Base-by-base conservation (phyloP, 257 asterid genomes). In the Thymus mandschuricus region DNA sequence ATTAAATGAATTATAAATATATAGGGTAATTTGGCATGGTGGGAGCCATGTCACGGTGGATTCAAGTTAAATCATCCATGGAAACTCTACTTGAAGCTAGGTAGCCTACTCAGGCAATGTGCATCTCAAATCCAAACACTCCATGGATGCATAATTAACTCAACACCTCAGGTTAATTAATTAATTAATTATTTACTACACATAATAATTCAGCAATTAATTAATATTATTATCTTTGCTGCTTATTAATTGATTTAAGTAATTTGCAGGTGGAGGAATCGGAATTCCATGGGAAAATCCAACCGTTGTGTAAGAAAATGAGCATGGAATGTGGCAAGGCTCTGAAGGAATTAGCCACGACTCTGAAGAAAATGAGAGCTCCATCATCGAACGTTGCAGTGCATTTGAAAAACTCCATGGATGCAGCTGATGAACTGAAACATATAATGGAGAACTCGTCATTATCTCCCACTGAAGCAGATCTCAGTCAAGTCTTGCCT, bases 21-120 rank as follows among this genome's bases (percentile, higher is more conserved):
- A 8, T 8, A 90, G 97, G 96, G 92, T 49, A 90, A 85, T 72
- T 80, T 80, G 54, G 96, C 96, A 1, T 80, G 94, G 92, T 88
- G 96, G 97, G 96, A 90, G 64, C 89, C 93, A 5, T 48, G 81
- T 10, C 96, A 86, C 60, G 94, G 90, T 2, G 33, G 78, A 8
- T 88, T 88, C 12, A 71, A 74, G 40, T 77, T 76, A 5, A 41
- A 74, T 69, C 92, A 86, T 71, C 97, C 97, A 21, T 88, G 96
- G 97, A 83, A 86, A 50, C 88, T 77, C 4, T 90, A 90, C 62
- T 80, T 82, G 76, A 88, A 86, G 43, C 69, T 86, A 30, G 90
- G 96, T 1, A 70, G 31, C 27, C 73, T 82, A 6, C 34, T 73
- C 10, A 81, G 94, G 61, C 85, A 85, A 81, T 90, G 97, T 68